Percentiles rank a stretch among this genome's conserved stretches.
phyloP scores from a whole-genome alignment of 2,329 filamentous ascomycete species.

The Tolypocladium tundrense region DNA sequence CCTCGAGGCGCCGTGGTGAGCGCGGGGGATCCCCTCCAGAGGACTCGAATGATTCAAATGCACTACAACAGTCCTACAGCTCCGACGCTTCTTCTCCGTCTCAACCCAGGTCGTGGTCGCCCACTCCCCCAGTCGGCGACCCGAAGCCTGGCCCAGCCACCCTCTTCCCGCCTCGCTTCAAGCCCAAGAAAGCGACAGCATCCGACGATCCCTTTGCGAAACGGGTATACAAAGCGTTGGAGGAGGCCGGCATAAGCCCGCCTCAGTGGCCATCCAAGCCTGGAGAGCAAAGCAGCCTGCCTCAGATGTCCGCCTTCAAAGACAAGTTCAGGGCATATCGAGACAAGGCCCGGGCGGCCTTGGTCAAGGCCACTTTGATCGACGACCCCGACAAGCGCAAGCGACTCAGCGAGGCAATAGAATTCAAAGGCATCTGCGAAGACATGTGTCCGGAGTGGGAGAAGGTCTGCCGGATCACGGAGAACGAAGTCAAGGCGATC shows the following conservation, averaged over 20 bases:
- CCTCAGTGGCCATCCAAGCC: conserved; percentile 46
- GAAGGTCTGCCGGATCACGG: conserved; percentile 50
- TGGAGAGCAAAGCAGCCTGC: conserved; percentile 39
- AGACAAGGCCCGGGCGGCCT: conserved; percentile 41
- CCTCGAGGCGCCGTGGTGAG: conserved; percentile 3
- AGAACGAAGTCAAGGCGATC: conserved; percentile 45
- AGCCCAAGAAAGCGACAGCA: conserved; percentile 6
- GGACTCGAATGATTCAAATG: conserved; percentile 2
- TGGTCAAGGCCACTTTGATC: conserved; percentile 50
- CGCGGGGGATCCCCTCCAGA: conserved; percentile 1
- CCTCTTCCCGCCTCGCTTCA: conserved; percentile 10
- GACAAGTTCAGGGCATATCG: conserved; percentile 48
- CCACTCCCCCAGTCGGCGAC: neutral
- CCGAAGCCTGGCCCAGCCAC: neutral
- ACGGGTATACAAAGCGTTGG: conserved; percentile 41
- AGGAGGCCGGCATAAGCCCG: conserved; percentile 42
- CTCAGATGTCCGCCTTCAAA: conserved; percentile 42
- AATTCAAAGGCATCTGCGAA: conserved; percentile 58
- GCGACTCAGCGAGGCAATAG: conserved; percentile 51
- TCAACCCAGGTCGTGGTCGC: neutral
- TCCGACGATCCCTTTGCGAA: conserved; percentile 32
- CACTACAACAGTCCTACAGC: conserved; percentile 1
- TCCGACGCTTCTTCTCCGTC: conserved; percentile 8
- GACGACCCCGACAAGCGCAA: conserved; percentile 56
- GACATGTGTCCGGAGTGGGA: conserved; percentile 63